Percentiles rank a stretch among this genome's conserved stretches.
phyloP scores from a whole-genome alignment of 2,329 filamentous ascomycete species.

The Pseudogymnoascus pannorum region DNA sequence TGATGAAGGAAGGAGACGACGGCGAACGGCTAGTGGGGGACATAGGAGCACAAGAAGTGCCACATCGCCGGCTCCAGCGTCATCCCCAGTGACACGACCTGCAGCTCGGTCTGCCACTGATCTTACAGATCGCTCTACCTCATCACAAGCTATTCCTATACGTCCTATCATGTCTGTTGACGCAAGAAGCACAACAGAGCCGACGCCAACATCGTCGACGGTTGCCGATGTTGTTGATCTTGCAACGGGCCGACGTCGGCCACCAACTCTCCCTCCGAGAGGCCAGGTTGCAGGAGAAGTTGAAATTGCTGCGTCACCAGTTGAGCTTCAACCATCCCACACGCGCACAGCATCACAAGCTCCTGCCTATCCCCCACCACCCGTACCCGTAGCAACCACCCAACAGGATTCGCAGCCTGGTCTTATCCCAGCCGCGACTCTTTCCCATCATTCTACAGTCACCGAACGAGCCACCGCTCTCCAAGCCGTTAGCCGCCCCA shows the following conservation, averaged over 20 bases:
- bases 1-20: constrained; percentile 39
- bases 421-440: background rate
- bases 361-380: background rate
- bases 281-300: background rate
- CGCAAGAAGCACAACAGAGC: constrained; percentile 18
- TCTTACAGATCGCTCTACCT: constrained; percentile 38
- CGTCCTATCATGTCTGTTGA: constrained; percentile 18
- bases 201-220: background rate
- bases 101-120: constrained; percentile 61
- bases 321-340: background rate
- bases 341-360: background rate
- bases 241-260: background rate
- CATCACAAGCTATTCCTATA: constrained; percentile 15
- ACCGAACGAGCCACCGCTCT: constrained; percentile 24
- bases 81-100: constrained; percentile 37
- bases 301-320: background rate
- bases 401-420: constrained; percentile 23
- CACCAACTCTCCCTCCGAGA: background rate
- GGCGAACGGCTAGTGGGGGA: constrained; percentile 44
- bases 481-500: constrained; percentile 25
- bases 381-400: constrained; percentile 21
- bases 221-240: constrained; percentile 1
- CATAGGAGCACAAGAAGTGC: constrained; percentile 39
- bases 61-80: constrained; percentile 40
- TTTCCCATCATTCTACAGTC: constrained; percentile 13